A percentile compares a stretch with the other conserved stretches of the same genome.
phyloP scores from a whole-genome alignment of 257 asterid species.

The Salvia splendens region DNA sequence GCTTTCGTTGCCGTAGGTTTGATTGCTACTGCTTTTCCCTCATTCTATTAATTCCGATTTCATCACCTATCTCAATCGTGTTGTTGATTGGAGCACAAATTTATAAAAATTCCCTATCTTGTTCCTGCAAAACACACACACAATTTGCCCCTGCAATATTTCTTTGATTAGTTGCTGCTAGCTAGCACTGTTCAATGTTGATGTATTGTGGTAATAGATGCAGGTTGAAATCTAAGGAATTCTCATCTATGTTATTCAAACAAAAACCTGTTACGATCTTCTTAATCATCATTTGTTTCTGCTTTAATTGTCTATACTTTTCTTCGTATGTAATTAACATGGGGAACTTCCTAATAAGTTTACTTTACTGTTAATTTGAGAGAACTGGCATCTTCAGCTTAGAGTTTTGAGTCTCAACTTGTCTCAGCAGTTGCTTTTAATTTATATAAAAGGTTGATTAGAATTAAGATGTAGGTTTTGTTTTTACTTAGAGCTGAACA shows the following conservation, averaged over 20 bases:
- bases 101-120: neutral
- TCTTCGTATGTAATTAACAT: neutral
- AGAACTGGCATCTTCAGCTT: conserved; percentile 9
- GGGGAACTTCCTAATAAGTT: neutral
- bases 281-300: neutral
- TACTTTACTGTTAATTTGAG: conserved; percentile 6
- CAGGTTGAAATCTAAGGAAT: neutral
- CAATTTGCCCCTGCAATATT: neutral
- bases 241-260: neutral
- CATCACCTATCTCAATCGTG: neutral
- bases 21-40: neutral
- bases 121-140: neutral
- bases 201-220: neutral
- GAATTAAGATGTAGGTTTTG: neutral
- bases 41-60: neutral
- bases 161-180: neutral
- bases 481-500: neutral
- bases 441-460: neutral
- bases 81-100: neutral
- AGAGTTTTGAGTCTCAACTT: neutral
- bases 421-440: neutral
- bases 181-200: neutral
- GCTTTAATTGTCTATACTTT: neutral
- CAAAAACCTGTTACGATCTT: neutral
- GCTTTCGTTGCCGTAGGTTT: conserved; percentile 64